Evolutionary conservation across 768 basidiomycete genomes (phyloP), one percentile per base, ranked within the genome.

Genomic region (Termitomyces sp.): DNA sequence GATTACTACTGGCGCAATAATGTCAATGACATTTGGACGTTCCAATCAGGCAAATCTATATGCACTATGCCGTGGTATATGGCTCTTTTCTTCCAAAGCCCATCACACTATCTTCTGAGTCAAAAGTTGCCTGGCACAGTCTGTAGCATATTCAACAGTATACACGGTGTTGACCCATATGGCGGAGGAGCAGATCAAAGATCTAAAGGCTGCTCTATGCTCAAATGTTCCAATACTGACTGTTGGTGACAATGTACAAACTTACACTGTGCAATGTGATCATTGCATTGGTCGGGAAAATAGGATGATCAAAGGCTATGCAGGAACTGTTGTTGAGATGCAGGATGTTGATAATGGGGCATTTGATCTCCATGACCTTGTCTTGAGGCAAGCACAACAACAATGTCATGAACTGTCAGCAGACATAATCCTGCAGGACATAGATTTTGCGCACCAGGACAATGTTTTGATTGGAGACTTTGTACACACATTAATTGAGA

Each of bases 241-340:
- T 22, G 58, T 62, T 35, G 52, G 47, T 23, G 58, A 62, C 42
- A 62, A 62, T 55, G 43, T 62, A 18, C 61, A 62, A 36, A 38
- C 52, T 3, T 60, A 57, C 25, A 27, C 40, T 27, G 48, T 45
- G 22, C 29, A 54, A 44, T 38, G 56, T 18, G 58, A 57, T 18
- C 48, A 44, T 35, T 42, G 56, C 1, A 54, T 59, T 43, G 58
- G 61, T 1, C 18, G 38, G 15, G 53, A 56, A 40, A 62, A 51
- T 22, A 43, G 27, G 5, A 54, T 59, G 52, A 54, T 62, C 3
- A 56, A 52, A 13, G 61, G 61, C 2, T 47, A 59, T 20, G 58
- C 56, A 4, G 61, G 41, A 2, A 62, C 58, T 1, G 58, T 50
- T 4, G 46, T 62, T 20, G 32, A 51, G 35, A 59, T 62, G 58